phyloP scores from a whole-genome alignment of 106 monocot genomes.

The Dendrobium huoshanense region DNA sequence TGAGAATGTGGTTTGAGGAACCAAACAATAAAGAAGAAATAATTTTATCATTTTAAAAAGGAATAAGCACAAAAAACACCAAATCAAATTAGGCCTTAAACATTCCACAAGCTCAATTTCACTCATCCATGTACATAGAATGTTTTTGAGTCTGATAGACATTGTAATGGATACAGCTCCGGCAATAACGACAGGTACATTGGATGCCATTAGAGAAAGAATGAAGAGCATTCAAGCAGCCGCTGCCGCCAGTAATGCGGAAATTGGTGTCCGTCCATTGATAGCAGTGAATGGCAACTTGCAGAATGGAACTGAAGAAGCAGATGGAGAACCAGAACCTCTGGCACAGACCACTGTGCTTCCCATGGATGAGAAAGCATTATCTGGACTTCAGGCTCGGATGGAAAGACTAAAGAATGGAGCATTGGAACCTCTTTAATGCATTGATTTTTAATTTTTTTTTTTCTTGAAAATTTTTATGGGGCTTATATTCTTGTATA shows the following conservation, averaged over 20 bases:
- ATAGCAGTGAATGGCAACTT: slow-evolving; percentile 42
- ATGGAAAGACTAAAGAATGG: slow-evolving; percentile 99
- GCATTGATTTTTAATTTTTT: neutral
- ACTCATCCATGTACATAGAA: too few relatives aligned
- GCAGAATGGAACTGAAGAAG: slow-evolving; percentile 18
- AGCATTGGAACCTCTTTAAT: slow-evolving; percentile 61
- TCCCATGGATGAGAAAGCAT: slow-evolving; percentile 91
- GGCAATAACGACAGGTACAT: slow-evolving; percentile 47
- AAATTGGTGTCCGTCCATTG: slow-evolving; percentile 37
- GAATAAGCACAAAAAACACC: too few relatives aligned
- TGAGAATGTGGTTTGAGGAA: too few relatives aligned
- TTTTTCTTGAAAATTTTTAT: neutral
- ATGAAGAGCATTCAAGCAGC: slow-evolving; percentile 98
- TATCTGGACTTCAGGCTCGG: slow-evolving; percentile 90
- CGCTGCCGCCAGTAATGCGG: slow-evolving; percentile 55
- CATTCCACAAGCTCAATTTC: neutral
- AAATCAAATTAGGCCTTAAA: too few relatives aligned
- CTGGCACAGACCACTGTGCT: slow-evolving; percentile 26
- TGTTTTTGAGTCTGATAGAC: neutral
- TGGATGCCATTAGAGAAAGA: slow-evolving; percentile 88
- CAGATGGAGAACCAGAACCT: slow-evolving; percentile 33
- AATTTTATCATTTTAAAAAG: too few relatives aligned
- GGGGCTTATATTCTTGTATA: slow-evolving; percentile 4
- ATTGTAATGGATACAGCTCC: slow-evolving; percentile 22
- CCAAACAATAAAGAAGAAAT: too few relatives aligned